These are phyloP conservation scores for Mallotus repandus DNA, from an alignment of 441 rosid species.

Conservation along the genomic window DNA sequence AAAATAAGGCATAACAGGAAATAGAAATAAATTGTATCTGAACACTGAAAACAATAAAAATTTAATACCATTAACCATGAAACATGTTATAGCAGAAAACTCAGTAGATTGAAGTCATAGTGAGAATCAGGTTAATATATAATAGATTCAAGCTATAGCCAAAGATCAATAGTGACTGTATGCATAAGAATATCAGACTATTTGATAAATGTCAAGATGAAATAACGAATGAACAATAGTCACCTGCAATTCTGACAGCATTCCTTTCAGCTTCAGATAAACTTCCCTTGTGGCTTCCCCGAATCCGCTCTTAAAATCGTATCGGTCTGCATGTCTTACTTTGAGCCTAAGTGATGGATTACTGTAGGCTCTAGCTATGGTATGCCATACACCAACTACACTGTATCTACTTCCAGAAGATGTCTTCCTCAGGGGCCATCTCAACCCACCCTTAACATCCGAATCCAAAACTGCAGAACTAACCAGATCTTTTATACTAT, in stretches of 20 bases:
- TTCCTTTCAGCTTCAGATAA: constrained; percentile 41
- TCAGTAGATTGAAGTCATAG: too few species aligned
- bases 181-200: neutral
- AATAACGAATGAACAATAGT: constrained; percentile 5
- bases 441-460: constrained; percentile 60
- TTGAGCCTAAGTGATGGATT: constrained; percentile 44
- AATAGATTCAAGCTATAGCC: neutral
- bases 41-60: too few species aligned
- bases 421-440: constrained; percentile 51
- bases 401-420: constrained; percentile 37
- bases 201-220: neutral
- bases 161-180: neutral
- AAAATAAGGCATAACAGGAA: too few species aligned
- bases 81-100: too few species aligned
- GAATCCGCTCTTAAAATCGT: constrained; percentile 37
- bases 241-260: constrained; percentile 39
- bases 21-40: too few species aligned
- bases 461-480: constrained; percentile 55
- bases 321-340: constrained; percentile 49
- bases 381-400: constrained; percentile 55
- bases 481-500: constrained; percentile 40
- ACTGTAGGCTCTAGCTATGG: constrained; percentile 30
- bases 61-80: too few species aligned
- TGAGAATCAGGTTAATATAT: neutral
- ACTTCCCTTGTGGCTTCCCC: constrained; percentile 43